Evolutionary conservation across 164 flowering plant genomes (phyloP).

Genomic region (Saururus chinensis): DNA sequence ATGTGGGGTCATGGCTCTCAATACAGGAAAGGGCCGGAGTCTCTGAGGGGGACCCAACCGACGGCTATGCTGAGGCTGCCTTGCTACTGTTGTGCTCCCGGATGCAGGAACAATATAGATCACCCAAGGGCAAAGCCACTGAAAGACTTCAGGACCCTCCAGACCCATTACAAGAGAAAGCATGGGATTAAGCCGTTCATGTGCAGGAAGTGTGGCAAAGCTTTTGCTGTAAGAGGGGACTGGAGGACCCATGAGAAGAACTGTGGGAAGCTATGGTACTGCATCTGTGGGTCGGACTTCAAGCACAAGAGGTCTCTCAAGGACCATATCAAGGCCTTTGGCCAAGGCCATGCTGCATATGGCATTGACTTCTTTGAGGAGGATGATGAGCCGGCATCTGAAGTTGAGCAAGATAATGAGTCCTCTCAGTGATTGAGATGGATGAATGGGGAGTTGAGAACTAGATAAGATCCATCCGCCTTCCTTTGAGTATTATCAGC

Average conservation of each 20-base stretch:
- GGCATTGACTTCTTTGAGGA: conserved; percentile 51
- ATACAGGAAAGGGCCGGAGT: conserved; percentile 80
- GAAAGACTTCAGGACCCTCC: conserved; percentile 81
- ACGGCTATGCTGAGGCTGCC: conserved; percentile 86
- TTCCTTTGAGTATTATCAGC: no score
- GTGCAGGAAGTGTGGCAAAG: conserved; percentile 81
- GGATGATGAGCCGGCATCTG: conserved; percentile 74
- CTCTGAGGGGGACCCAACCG: conserved; percentile 73
- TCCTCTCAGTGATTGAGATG: conserved; percentile 27
- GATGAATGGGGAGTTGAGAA: no score
- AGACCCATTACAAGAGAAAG: conserved; percentile 87
- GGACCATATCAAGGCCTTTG: conserved; percentile 80
- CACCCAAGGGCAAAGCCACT: conserved; percentile 78
- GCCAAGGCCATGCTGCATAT: conserved; percentile 70
- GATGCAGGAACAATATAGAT: conserved; percentile 82
- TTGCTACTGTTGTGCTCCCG: conserved; percentile 79
- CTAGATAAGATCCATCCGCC: no score
- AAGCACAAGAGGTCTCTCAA: conserved; percentile 89
- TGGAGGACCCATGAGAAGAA: conserved; percentile 95
- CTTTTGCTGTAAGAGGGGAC: conserved; percentile 80
- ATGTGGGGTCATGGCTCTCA: conserved; percentile 99
- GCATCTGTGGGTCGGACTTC: conserved; percentile 86
- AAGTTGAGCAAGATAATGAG: conserved; percentile 63
- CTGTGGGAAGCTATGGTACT: conserved; percentile 89
- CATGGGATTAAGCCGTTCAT: conserved; percentile 85